Percentiles rank a stretch among this genome's conserved stretches.
Conservation (phyloP, 2,329 filamentous ascomycete genomes). For the Sporothrix protearum region DNA sequence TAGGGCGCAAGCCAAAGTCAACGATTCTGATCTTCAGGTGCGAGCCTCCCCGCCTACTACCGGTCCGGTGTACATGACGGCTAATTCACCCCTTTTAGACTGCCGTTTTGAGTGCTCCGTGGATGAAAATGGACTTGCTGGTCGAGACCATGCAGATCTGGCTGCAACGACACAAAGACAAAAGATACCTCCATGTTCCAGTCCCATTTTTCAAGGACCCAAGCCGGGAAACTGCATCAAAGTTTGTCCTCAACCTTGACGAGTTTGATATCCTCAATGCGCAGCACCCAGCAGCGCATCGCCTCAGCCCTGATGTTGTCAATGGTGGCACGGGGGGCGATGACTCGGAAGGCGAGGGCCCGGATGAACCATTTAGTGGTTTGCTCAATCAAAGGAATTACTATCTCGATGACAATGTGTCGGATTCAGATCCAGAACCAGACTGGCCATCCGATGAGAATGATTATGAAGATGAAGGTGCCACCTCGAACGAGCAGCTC, state of each 20-base stretch:
- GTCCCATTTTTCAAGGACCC: background rate
- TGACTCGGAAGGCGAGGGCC: background rate
- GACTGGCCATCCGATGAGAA: background rate
- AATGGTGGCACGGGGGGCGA: background rate
- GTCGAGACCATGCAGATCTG: constrained; percentile 28
- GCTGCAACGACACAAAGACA: constrained; percentile 10
- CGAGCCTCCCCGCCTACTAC: background rate
- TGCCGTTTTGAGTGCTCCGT: constrained; percentile 23
- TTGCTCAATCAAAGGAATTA: no score
- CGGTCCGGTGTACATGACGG: no score
- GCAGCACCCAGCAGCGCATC: background rate
- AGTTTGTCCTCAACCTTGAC: background rate
- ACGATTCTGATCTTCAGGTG: constrained; percentile 9
- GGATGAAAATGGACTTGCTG: constrained; percentile 25
- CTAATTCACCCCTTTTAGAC: background rate
- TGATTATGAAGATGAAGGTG: background rate
- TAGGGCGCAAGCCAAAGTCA: background rate
- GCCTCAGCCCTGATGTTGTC: background rate
- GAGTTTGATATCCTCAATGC: background rate
- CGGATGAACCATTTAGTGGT: background rate
- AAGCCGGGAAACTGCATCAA: background rate
- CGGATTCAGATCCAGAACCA: background rate
- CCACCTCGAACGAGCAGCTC: background rate
- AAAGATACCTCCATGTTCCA: background rate
- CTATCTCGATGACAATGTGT: no score